These are phyloP conservation scores for Sporormia fimetaria DNA, from an alignment of 495 filamentous ascomycete species.

Conservation along the genomic window DNA sequence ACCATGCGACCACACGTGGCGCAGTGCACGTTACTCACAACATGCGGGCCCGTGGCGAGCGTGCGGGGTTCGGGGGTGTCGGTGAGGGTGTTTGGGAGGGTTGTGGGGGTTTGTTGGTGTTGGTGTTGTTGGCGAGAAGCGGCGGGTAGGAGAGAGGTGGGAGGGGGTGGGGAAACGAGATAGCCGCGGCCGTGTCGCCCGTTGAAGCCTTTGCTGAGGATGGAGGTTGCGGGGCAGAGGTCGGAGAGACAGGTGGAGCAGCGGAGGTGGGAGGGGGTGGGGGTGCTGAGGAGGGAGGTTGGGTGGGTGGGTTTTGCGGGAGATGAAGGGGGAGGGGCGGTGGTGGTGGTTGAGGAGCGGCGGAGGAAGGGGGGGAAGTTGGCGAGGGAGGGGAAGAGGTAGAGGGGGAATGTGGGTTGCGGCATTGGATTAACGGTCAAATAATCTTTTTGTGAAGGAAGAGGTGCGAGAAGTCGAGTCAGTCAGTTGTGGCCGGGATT, in stretches of 20 bases:
- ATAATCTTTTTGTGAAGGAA: too few relatives aligned
- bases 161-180: conserved; percentile 52
- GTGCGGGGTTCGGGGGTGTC: conserved; percentile 56
- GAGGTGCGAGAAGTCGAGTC: too few relatives aligned
- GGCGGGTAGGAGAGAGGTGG: conserved; percentile 18
- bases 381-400: conserved; percentile 43
- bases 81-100: conserved; percentile 46
- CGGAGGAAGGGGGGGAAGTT: conserved; percentile 40
- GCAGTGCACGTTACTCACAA: conserved; percentile 39
- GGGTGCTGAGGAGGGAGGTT: conserved; percentile 36
- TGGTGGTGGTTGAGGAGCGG: conserved; percentile 27
- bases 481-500: too few relatives aligned
- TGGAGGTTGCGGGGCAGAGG: conserved; percentile 63
- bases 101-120: conserved; percentile 22
- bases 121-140: conserved; percentile 2
- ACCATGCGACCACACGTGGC: conserved; percentile 54
- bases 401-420: conserved; percentile 37
- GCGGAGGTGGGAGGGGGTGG: conserved; percentile 51
- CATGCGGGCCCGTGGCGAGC: conserved; percentile 59
- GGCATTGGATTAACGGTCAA: too few relatives aligned
- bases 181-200: conserved; percentile 91
- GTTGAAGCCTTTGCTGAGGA: conserved; percentile 85
- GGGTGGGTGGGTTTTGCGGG: conserved; percentile 14
- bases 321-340: conserved; percentile 18
- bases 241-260: conserved; percentile 65